Percentiles rank a stretch among this genome's conserved stretches.
These are phyloP conservation scores for Dactylonectria macrodidyma DNA, from an alignment of 2,329 filamentous ascomycete genomes.

Conservation along the genomic window DNA sequence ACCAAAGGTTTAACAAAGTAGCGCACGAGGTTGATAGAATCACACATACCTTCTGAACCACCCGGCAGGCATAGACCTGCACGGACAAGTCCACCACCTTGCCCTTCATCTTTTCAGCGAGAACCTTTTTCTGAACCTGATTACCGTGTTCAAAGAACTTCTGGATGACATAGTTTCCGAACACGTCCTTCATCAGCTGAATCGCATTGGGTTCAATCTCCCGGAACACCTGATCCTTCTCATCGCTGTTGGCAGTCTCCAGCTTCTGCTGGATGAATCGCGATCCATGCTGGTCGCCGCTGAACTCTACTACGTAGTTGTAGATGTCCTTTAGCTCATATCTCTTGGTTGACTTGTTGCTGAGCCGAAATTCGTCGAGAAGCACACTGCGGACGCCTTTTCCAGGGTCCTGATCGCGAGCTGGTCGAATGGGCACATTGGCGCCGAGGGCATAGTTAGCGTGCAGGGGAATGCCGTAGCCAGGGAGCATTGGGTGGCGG, in stretches of 20 bases:
- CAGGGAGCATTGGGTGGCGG: slow-evolving; percentile 55
- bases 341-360: slow-evolving; percentile 78
- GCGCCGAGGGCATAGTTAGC: slow-evolving; percentile 48
- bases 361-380: slow-evolving; percentile 85
- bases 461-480: slow-evolving; percentile 52
- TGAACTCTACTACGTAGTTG: slow-evolving; percentile 91
- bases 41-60: slow-evolving; percentile 86
- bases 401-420: slow-evolving; percentile 71
- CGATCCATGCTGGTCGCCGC: slow-evolving; percentile 95
- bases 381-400: slow-evolving; percentile 78
- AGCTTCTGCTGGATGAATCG: slow-evolving; percentile 96
- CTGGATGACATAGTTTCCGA: slow-evolving; percentile 98
- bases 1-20: slow-evolving; percentile 44
- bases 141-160: slow-evolving; percentile 98
- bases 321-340: slow-evolving; percentile 94
- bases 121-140: slow-evolving; percentile 89
- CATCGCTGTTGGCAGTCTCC: slow-evolving; percentile 93
- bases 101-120: slow-evolving; percentile 90
- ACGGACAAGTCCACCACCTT: slow-evolving; percentile 84
- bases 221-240: slow-evolving; percentile 90
- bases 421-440: slow-evolving; percentile 52
- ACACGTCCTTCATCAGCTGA: slow-evolving; percentile 95
- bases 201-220: slow-evolving; percentile 89
- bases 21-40: not conserved
- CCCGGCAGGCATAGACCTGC: slow-evolving; percentile 94